These are phyloP conservation scores for Botryosphaeria dothidea DNA, from an alignment of 2,329 filamentous ascomycete species.

Conservation along the genomic window DNA sequence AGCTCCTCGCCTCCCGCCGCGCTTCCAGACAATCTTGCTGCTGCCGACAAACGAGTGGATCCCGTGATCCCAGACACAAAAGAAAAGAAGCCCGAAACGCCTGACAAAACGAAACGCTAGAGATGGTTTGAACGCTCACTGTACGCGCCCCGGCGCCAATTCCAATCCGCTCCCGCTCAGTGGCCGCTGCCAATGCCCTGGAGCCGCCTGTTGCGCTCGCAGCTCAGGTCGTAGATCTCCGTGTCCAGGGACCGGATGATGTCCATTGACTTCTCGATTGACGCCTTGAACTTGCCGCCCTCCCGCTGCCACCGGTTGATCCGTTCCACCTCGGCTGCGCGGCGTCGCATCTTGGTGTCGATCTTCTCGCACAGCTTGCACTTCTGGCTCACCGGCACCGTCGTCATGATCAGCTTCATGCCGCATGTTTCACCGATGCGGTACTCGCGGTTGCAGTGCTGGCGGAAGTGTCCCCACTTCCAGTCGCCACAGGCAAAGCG, in stretches of 20 bases:
- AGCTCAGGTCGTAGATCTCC: conserved; percentile 67
- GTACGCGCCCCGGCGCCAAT: conserved; percentile 10
- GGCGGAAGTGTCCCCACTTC: conserved; percentile 91
- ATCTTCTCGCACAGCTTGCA: conserved; percentile 90
- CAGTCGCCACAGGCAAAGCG: conserved; percentile 84
- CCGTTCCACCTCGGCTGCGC: conserved; percentile 72
- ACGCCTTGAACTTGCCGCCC: conserved; percentile 60
- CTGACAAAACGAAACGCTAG: conserved; percentile 17
- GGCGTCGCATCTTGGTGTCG: conserved; percentile 77
- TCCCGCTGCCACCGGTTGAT: conserved; percentile 76
- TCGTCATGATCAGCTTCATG: conserved; percentile 83
- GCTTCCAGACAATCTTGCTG: conserved; percentile 25
- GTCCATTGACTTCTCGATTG: conserved; percentile 67
- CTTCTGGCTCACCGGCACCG: conserved; percentile 61
- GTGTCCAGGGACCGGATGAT: conserved; percentile 70
- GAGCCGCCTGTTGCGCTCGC: conserved; percentile 52
- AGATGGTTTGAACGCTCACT: conserved; percentile 11
- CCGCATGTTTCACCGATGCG: conserved; percentile 96
- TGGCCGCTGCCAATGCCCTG: conserved; percentile 27
- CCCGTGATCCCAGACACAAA: conserved; percentile 27
- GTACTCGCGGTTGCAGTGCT: conserved; percentile 93
- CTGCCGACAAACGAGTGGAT: conserved; percentile 31
- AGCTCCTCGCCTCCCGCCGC: conserved; percentile 27
- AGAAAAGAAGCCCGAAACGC: conserved; percentile 15
- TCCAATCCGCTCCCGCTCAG: conserved; percentile 22